Conservation (phyloP, 1,284 basidiomycete species). For the Austroboletus sp. region DNA sequence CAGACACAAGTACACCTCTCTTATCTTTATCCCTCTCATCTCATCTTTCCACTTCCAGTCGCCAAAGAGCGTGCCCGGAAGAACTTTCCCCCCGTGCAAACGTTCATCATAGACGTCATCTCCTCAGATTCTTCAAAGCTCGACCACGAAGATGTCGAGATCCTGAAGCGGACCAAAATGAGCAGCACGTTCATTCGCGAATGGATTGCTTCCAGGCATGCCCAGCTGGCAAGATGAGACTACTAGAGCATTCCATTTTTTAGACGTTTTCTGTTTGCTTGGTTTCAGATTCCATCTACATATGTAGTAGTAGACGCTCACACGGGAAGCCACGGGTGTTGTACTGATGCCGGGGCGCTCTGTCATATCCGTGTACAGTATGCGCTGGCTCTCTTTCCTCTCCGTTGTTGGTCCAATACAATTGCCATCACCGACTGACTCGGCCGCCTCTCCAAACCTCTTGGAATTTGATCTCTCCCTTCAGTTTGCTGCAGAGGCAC, state of each 20-base stretch:
- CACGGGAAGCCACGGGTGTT: too few species aligned
- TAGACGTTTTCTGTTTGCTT: too few species aligned
- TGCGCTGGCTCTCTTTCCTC: conserved; percentile 1
- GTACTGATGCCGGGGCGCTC: neutral
- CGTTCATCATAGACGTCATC: conserved; percentile 84
- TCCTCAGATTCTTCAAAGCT: conserved; percentile 53
- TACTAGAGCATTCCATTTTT: too few species aligned
- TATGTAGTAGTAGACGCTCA: neutral
- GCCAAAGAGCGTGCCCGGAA: conserved; percentile 52
- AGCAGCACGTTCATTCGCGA: conserved; percentile 84
- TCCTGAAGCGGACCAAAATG: conserved; percentile 74
- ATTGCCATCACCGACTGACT: neutral
- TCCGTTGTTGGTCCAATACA: conserved; percentile 3
- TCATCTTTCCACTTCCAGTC: conserved; percentile 41
- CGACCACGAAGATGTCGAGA: conserved; percentile 56
- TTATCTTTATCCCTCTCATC: neutral
- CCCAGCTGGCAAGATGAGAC: too few species aligned
- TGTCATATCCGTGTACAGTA: conserved; percentile 8
- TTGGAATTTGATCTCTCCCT: conserved; percentile 27
- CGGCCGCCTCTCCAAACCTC: neutral
- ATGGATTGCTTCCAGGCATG: conserved; percentile 54
- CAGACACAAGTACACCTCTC: conserved; percentile 52
- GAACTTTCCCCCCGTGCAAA: conserved; percentile 53
- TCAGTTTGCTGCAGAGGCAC: conserved; percentile 6
- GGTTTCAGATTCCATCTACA: neutral